Base-by-base conservation (phyloP, 2,329 filamentous ascomycete species). In the Thielaviopsis populi region DNA sequence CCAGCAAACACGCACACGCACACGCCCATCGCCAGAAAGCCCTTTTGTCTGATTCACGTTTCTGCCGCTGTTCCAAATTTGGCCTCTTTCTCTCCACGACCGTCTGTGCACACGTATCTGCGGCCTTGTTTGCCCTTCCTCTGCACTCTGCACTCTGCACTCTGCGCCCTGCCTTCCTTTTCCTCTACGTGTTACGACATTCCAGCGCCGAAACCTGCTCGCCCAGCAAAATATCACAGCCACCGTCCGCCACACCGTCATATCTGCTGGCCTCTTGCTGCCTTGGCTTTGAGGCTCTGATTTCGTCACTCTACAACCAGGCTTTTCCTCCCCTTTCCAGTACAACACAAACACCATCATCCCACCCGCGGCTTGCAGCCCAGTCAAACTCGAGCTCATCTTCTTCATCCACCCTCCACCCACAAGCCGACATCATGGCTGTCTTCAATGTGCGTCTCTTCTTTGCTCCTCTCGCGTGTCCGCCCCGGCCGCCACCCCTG, bases 391-490 rank as follows among this genome's bases (percentile, higher is more conserved):
- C 11, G 24, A 50, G 46, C 46, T 50, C 24, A 27, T 27, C 41
- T 46, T 41, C 43, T 17, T 46, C 43, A 46, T n/a, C n/a, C n/a
- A n/a, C n/a, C 46, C 24, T 27, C 22, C 46, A 50, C 10, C 19
- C 40, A 43, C 24, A 65, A 58, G 19, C 43, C 27, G 54, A 27
- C 70, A 72, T 63, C 68, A 77, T 76, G 75, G 70, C 72, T 64
- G 72, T 73, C 65, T 77, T 74, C 71, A 76, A 77, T 69, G 75
- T 75, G 69, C 19, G 65, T 62, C 43, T 22, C n/a, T 53, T 24
- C 27, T 10, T 30, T 53, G 27, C n/a, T n/a, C n/a, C n/a, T 11
- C 33, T 60, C 22, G 11, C 33, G 33, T 37, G 3, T 37, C 33
- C 33, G 8, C 33, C 50, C 24, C 7, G 24, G 27, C 24, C 24